Base-by-base conservation (phyloP, 805 yeast species). In the Metschnikowia henanensis region DNA sequence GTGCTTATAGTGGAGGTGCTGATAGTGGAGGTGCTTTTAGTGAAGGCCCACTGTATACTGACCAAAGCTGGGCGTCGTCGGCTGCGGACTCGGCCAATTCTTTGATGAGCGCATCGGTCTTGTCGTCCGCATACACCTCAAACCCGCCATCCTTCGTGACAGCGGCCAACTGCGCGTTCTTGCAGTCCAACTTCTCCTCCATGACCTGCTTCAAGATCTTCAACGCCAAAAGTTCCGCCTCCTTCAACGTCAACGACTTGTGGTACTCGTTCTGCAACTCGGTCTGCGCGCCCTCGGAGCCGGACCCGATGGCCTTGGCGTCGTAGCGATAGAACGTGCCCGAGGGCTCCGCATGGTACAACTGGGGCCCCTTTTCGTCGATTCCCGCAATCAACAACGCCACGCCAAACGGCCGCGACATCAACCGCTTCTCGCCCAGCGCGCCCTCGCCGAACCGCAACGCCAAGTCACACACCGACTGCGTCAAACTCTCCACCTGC, bases 341-440 rank as follows among this genome's bases (percentile, higher is more conserved):
- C 12, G 96, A 87, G 30, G 99, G 99, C 69, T 94, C 99, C n/a
- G 98, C 96, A 65, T 94, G 97, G 64, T 87, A 87, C 56, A 94
- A 77, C 66, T 94, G 99, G 36, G 97, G 96, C 0, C 99, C 99
- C 59, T 88, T 84, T 56, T 88, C 95, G 70, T 94, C 99, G 56
- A 83, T 77, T 39, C 99, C 99, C 5, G 98, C 99, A 60, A 94
- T 85, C 58, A 94, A 77, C 53, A 94, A 71, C 1, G 99, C 99
- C 38, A 94, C 99, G 62, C 99, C 99, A 65, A 94, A 94, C 10
- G 99, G 99, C 71, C 99, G 83, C 4, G 97, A 89, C 99, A 94
- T 87, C 52, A 85, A 76, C 63, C 95, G 79, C 65, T 92, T 92
- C 62, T 94, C 97, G 46, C 97, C 97, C 31, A 90, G 83, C 3